phyloP scores from a whole-genome alignment of 1,284 basidiomycete genomes.

The Apiotrichum laibachii region DNA sequence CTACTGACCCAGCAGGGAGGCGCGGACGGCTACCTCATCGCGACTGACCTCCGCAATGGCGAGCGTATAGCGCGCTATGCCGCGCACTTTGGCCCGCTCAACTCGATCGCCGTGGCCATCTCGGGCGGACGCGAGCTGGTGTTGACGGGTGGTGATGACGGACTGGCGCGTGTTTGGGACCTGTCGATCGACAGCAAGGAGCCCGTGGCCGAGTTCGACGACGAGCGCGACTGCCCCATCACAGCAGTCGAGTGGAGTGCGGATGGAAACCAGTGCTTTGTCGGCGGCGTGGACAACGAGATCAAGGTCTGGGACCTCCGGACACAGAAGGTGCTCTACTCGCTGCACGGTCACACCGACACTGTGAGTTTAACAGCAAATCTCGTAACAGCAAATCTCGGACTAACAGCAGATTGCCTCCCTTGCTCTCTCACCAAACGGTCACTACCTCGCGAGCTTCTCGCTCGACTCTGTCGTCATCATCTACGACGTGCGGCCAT shows the following conservation, averaged over 20 bases:
- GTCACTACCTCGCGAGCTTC: conserved; percentile 78
- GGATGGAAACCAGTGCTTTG: conserved; percentile 79
- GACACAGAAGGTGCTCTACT: conserved; percentile 71
- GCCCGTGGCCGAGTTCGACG: conserved; percentile 71
- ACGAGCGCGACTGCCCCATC: conserved; percentile 71
- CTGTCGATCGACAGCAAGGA: conserved; percentile 71
- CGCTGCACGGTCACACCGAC: conserved; percentile 76
- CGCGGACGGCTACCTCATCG: conserved; percentile 47
- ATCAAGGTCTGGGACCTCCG: conserved; percentile 86
- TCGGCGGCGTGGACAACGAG: conserved; percentile 89
- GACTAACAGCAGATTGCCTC: conserved; percentile 60
- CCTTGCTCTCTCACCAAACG: conserved; percentile 80
- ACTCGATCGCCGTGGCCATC: conserved; percentile 78
- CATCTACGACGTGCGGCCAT: conserved; percentile 86
- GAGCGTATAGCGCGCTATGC: conserved; percentile 42
- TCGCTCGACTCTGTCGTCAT: conserved; percentile 81
- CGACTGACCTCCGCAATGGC: conserved; percentile 47
- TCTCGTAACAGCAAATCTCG: no score
- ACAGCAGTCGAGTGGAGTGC: conserved; percentile 89
- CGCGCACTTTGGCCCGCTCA: conserved; percentile 84
- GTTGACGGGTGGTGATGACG: conserved; percentile 82
- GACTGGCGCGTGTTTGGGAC: conserved; percentile 83
- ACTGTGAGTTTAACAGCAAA: conserved; percentile 58
- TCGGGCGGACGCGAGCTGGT: conserved; percentile 71
- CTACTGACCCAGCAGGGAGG: conserved; percentile 28